These are phyloP conservation scores for Stenogyne calaminthoides DNA, from an alignment of 305 asterid species.

Conservation along the genomic window DNA sequence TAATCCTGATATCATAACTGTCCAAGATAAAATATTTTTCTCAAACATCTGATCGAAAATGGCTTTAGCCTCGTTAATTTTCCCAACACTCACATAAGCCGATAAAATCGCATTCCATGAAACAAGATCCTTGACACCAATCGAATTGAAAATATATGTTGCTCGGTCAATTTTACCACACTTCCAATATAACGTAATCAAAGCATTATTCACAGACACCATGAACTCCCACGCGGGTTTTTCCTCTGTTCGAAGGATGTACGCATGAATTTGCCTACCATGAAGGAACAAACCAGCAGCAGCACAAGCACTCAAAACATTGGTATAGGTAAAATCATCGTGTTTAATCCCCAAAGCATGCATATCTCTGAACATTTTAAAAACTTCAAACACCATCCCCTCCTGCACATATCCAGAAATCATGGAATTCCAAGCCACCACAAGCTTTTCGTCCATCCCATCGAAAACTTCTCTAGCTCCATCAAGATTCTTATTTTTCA, in stretches of 20 bases:
- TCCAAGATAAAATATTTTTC: conserved; percentile 70
- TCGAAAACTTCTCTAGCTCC: conserved; percentile 72
- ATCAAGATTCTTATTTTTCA: conserved; percentile 65
- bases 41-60: conserved; percentile 65
- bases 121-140: conserved; percentile 61
- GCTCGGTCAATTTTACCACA: conserved; percentile 71
- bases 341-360: conserved; percentile 52
- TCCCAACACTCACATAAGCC: conserved; percentile 60
- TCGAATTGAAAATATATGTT: conserved; percentile 53
- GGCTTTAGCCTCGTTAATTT: conserved; percentile 57
- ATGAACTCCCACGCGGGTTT: conserved; percentile 44
- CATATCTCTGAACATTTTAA: conserved; percentile 72
- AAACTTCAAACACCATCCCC: conserved; percentile 60
- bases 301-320: conserved; percentile 75
- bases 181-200: conserved; percentile 83
- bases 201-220: conserved; percentile 71
- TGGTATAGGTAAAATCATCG: conserved; percentile 82
- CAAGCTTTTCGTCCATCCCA: conserved; percentile 73
- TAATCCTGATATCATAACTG: conserved; percentile 80
- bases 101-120: conserved; percentile 87
- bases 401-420: conserved; percentile 85
- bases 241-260: conserved; percentile 58
- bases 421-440: conserved; percentile 92
- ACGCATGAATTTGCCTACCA: conserved; percentile 82
- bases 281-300: conserved; percentile 63